These are phyloP conservation scores for Ceratocystis destructans DNA, from an alignment of 2,329 filamentous ascomycete genomes.

Conservation along the genomic window DNA sequence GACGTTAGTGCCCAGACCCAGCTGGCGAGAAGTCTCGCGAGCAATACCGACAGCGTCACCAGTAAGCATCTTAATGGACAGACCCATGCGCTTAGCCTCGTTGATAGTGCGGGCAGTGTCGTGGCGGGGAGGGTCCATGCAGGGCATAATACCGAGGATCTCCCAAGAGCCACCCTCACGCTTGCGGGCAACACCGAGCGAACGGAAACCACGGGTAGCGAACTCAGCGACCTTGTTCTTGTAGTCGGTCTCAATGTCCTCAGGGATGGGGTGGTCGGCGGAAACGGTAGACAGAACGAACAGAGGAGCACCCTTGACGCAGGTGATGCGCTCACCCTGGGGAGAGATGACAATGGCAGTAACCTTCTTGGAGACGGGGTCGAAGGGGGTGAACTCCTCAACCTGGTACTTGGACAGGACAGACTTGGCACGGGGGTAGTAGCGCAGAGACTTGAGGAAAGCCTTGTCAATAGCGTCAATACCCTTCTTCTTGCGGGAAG, in stretches of 20 bases:
- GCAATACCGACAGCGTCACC: slow-evolving; percentile 89
- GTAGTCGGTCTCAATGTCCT: slow-evolving; percentile 67
- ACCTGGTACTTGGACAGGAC: slow-evolving; percentile 75
- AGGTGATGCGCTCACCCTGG: slow-evolving; percentile 70
- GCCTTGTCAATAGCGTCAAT: slow-evolving; percentile 92
- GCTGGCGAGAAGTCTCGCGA: slow-evolving; percentile 78
- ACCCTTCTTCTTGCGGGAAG: slow-evolving; percentile 89
- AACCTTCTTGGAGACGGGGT: slow-evolving; percentile 89
- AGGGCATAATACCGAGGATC: slow-evolving; percentile 90
- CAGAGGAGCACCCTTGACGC: slow-evolving; percentile 81
- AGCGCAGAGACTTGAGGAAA: slow-evolving; percentile 73
- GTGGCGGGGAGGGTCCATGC: slow-evolving; percentile 79
- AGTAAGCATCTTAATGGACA: slow-evolving; percentile 93
- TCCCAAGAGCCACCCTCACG: slow-evolving; percentile 70
- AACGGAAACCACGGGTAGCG: slow-evolving; percentile 84
- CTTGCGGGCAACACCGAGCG: slow-evolving; percentile 85
- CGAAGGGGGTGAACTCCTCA: slow-evolving; percentile 74
- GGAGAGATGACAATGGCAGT: slow-evolving; percentile 70
- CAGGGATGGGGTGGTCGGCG: slow-evolving; percentile 66
- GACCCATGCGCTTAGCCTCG: slow-evolving; percentile 74
- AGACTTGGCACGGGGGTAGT: slow-evolving; percentile 69
- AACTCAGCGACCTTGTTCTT: slow-evolving; percentile 90
- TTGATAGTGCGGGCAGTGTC: slow-evolving; percentile 83
- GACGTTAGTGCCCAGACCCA: slow-evolving; percentile 82
- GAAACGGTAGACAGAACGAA: slow-evolving; percentile 79